These are phyloP conservation scores for Ceratocystis cacaofunesta DNA, from an alignment of 2,329 filamentous ascomycete genomes.

Conservation along the genomic window DNA sequence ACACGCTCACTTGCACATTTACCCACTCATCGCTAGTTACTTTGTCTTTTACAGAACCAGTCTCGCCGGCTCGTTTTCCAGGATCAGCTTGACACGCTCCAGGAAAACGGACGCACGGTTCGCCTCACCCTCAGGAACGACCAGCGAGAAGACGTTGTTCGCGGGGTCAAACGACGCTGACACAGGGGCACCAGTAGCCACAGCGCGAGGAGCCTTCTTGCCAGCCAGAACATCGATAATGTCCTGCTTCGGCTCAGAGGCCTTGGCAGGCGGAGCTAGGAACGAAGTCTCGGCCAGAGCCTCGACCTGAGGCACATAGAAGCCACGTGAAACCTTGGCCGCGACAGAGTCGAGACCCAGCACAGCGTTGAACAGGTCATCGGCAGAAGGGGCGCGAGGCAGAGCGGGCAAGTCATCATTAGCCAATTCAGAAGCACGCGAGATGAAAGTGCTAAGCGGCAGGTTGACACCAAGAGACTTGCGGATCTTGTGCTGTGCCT, in stretches of 20 bases:
- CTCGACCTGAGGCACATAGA: constrained; percentile 57
- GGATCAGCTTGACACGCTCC: constrained; percentile 66
- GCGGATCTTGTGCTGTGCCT: constrained; percentile 68
- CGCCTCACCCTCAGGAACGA: constrained; percentile 66
- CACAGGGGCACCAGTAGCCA: constrained; percentile 21
- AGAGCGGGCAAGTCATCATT: constrained; percentile 67
- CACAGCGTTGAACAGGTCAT: constrained; percentile 81
- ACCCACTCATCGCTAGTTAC: not conserved
- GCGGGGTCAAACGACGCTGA: constrained; percentile 36
- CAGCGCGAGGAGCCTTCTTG: constrained; percentile 22
- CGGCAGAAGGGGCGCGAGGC: constrained; percentile 43
- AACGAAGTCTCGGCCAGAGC: constrained; percentile 37
- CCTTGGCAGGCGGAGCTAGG: constrained; percentile 23
- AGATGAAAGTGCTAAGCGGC: constrained; percentile 74
- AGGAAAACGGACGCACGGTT: constrained; percentile 68
- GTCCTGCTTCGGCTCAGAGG: constrained; percentile 34
- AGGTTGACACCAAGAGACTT: constrained; percentile 63
- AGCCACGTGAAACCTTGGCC: constrained; percentile 41
- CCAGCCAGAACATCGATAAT: constrained; percentile 68
- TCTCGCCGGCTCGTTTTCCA: constrained; percentile 67
- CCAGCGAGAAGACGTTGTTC: constrained; percentile 67
- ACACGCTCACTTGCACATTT: constrained; percentile 8
- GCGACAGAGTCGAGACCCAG: constrained; percentile 48
- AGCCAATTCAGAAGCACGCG: constrained; percentile 69
- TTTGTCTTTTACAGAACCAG: constrained; percentile 42